These are phyloP conservation scores for Phytopythium boreale DNA, from an alignment of 352 stramenopile species.

Conservation along the genomic window DNA sequence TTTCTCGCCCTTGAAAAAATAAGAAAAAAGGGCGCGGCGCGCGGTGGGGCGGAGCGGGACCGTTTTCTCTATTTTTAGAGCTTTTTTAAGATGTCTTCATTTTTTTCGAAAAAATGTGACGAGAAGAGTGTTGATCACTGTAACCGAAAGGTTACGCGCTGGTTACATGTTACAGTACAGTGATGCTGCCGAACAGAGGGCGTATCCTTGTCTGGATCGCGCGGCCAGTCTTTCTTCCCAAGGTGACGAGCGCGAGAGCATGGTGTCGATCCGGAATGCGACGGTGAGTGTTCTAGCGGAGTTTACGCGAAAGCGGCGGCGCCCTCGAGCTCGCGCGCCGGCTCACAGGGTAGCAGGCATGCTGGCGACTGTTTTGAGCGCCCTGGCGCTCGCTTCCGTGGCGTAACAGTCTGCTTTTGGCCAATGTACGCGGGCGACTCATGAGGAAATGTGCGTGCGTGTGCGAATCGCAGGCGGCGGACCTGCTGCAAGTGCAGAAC, in stretches of 20 bases:
- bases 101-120: background rate
- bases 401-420: background rate
- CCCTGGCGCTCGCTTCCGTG: too few species aligned
- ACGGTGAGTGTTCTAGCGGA: slow-evolving; percentile 41
- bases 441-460: too few species aligned
- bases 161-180: too few species aligned
- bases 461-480: slow-evolving; percentile 59
- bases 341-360: too few species aligned
- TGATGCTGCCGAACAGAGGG: background rate
- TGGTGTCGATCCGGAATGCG: slow-evolving; percentile 96
- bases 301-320: too few species aligned
- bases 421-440: background rate
- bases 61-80: background rate
- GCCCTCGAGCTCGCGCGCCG: background rate
- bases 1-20: slow-evolving; percentile 1
- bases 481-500: slow-evolving; percentile 99
- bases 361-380: background rate
- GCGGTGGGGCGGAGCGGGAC: background rate
- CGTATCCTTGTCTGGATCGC: background rate
- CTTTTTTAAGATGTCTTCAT: background rate
- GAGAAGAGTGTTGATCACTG: background rate
- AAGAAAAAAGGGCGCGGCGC: background rate
- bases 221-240: background rate
- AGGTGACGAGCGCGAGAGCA: slow-evolving; percentile 17
- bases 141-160: too few species aligned